Evolutionary conservation across 495 filamentous ascomycete genomes (phyloP).

Genomic region (Podospora bellae-mahoneyi): DNA sequence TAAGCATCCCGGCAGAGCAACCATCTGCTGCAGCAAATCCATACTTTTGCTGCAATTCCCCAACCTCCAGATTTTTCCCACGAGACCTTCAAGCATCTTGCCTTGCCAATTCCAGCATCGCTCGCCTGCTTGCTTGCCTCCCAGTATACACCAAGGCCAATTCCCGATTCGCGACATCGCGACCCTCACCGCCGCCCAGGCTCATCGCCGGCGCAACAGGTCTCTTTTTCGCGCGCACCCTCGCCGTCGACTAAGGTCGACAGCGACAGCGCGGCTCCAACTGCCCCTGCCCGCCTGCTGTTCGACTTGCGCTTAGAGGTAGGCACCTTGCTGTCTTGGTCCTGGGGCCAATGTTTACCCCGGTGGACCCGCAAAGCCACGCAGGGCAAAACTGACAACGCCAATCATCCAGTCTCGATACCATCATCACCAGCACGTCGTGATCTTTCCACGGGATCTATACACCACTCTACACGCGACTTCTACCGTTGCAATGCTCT

Average conservation of each 20-base stretch:
- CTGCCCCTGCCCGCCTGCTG: slow-evolving; percentile 53
- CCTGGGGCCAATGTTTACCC: not conserved
- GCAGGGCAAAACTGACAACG: not conserved
- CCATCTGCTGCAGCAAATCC: not conserved
- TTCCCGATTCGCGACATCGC: slow-evolving; percentile 4
- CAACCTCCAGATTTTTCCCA: slow-evolving; percentile 4
- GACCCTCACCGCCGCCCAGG: slow-evolving; percentile 1
- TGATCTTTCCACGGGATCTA: slow-evolving; percentile 33
- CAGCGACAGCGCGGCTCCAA: slow-evolving; percentile 23
- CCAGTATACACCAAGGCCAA: not conserved
- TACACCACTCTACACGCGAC: slow-evolving; percentile 46
- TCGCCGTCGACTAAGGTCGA: slow-evolving; percentile 42
- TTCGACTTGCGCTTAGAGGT: slow-evolving; percentile 74
- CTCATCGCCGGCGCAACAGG: not conserved
- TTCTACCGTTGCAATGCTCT: slow-evolving; percentile 71
- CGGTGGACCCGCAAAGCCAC: not conserved
- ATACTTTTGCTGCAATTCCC: slow-evolving; percentile 13
- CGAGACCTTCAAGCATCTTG: not conserved
- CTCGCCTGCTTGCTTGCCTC: too few species aligned
- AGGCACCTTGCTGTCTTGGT: slow-evolving; percentile 34
- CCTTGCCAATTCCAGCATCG: not conserved
- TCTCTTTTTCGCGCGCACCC: slow-evolving; percentile 11
- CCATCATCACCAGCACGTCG: slow-evolving; percentile 37
- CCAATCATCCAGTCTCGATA: slow-evolving; percentile 26
- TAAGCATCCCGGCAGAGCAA: slow-evolving; percentile 17